Conservation (phyloP, 2,329 filamentous ascomycete species). For the Neofusicoccum laricinum region DNA sequence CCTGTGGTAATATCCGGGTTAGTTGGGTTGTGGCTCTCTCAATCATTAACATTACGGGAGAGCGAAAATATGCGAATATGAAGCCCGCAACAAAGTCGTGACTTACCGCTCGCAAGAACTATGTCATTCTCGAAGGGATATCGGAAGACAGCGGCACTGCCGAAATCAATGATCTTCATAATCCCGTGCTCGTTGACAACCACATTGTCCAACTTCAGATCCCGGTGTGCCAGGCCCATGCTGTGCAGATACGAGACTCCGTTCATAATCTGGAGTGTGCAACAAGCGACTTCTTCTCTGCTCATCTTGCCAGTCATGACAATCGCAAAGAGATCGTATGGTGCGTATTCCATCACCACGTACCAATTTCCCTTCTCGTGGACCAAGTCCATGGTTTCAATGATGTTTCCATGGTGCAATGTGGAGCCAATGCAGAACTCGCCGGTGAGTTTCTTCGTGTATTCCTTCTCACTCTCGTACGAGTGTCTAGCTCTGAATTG, state of each 20-base stretch:
- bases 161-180: conserved; percentile 99
- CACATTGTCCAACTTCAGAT: conserved; percentile 96
- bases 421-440: conserved; percentile 98
- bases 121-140: conserved; percentile 95
- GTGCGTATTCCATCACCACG: conserved; percentile 98
- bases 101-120: conserved; percentile 74
- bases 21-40: not conserved
- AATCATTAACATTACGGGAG: not conserved
- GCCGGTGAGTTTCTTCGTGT: conserved; percentile 95
- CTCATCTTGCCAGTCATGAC: conserved; percentile 99
- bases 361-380: conserved; percentile 94
- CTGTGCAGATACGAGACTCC: conserved; percentile 93
- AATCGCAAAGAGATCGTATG: conserved; percentile 92
- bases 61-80: not conserved
- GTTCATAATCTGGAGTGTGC: conserved; percentile 89
- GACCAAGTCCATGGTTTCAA: conserved; percentile 95
- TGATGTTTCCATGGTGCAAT: conserved; percentile 95
- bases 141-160: conserved; percentile 92
- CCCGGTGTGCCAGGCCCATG: conserved; percentile 90
- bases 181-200: conserved; percentile 95
- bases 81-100: not conserved
- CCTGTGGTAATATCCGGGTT: conserved; percentile 44
- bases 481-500: conserved; percentile 90
- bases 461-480: conserved; percentile 92
- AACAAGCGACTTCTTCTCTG: conserved; percentile 84